Evolutionary conservation across 208 protist species (phyloP).

Genomic region (Tritrichomonas foetus): DNA sequence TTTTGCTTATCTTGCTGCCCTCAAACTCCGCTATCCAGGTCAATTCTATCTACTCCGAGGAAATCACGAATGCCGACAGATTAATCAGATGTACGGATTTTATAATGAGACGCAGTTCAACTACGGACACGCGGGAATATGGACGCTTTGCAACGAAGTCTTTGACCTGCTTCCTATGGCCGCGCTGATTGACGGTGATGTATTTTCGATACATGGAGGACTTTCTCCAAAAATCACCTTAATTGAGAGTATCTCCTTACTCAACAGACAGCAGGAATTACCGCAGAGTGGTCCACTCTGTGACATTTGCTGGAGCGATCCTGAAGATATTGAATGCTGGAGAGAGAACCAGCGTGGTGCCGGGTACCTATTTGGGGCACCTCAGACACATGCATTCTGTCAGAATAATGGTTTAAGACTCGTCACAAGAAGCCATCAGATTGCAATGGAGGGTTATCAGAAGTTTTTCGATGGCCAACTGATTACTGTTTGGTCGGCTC

Average conservation of each 20-base stretch:
- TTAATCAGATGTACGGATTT: slow-evolving; percentile 53
- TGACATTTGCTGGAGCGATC: slow-evolving; percentile 42
- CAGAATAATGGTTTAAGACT: slow-evolving; percentile 40
- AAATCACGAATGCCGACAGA: slow-evolving; percentile 55
- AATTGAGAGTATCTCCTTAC: slow-evolving; percentile 18
- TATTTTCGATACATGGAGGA: slow-evolving; percentile 40
- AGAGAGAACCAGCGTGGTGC: slow-evolving; percentile 17
- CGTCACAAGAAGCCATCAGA: slow-evolving; percentile 70
- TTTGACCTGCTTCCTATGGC: slow-evolving; percentile 40
- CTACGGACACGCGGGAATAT: slow-evolving; percentile 65
- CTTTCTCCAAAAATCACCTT: neutral
- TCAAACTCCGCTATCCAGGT: slow-evolving; percentile 51
- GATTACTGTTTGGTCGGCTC: slow-evolving; percentile 81
- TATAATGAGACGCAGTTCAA: slow-evolving; percentile 65
- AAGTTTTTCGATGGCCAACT: slow-evolving; percentile 70
- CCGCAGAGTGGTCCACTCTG: neutral
- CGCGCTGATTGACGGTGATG: neutral
- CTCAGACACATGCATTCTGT: neutral
- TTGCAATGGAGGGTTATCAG: slow-evolving; percentile 89
- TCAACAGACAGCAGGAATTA: neutral
- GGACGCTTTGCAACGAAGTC: neutral
- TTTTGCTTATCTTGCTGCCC: slow-evolving; percentile 46
- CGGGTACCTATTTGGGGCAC: slow-evolving; percentile 27
- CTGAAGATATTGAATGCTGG: neutral
- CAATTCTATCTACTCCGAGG: slow-evolving; percentile 52